Base-by-base conservation (phyloP, 345 rosid genomes). In the Gynandropsis gynandra region DNA sequence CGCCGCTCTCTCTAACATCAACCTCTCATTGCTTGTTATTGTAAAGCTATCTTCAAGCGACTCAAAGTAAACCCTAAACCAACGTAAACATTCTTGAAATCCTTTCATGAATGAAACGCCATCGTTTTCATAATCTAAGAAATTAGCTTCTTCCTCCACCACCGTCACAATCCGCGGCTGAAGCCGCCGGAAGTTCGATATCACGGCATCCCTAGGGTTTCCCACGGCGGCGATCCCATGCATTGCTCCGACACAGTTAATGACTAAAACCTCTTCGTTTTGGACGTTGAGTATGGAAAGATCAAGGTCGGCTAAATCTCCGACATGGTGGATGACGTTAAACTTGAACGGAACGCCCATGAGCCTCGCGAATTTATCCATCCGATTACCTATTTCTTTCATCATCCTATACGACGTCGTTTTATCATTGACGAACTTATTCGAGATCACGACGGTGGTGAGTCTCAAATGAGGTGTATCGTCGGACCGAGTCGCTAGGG, bases 311-410 rank as follows among this genome's bases (percentile, higher is more conserved):
- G 76, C 76, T 40, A 87, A 61, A 58, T 82, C 95, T 2, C 94
- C 95, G 0, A 68, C 35, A 41, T 82, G 97, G 57, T 85, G 86
- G n/a, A 87, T 65, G 6, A 81, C 81, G 11, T 62, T 75, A 72
- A 92, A 92, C 64, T 82, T 83, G 50, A 92, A 92, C 13, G 98
- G 97, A 8, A 92, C 97, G 1, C 98, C 97, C 98, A 92, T 92
- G 11, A 92, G 84, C 69, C 97, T 66, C 7, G 98, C 98, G 15
- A 92, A 92, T 49, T 83, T 92, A 48, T 83, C 98, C 98, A 92
- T 87, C 24, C 98, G 52, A 54, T 61, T 68, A 4, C 94, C 82
- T 1, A 92, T 92, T 72, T 92, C 98, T 72, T 85, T 87, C 98
- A 92, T 85, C 39, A 92, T 76, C 54, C 71, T 72, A 38, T 79